phyloP scores from a whole-genome alignment of 2,329 filamentous ascomycete species.

The Ploettnerulaceae sp. region DNA sequence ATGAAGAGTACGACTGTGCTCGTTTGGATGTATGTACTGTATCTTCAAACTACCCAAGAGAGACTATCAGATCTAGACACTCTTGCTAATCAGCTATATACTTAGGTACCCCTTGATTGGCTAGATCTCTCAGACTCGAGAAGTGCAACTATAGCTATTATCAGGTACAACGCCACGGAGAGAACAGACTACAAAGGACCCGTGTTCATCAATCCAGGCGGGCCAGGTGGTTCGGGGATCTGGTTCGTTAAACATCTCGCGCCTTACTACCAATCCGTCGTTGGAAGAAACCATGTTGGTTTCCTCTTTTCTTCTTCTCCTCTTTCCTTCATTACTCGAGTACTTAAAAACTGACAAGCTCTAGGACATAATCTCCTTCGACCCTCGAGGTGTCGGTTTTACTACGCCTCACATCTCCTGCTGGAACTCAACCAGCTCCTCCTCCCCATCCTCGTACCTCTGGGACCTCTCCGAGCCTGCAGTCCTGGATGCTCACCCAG shows the following conservation, averaged over 20 bases:
- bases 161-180: slow-evolving; percentile 22
- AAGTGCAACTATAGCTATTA: slow-evolving; percentile 19
- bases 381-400: slow-evolving; percentile 45
- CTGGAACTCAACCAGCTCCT: slow-evolving; percentile 34
- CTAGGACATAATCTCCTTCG: slow-evolving; percentile 49
- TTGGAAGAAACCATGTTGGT: slow-evolving; percentile 43
- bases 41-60: background rate
- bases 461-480: slow-evolving; percentile 44
- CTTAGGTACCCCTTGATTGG: slow-evolving; percentile 27
- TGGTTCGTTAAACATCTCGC: slow-evolving; percentile 24
- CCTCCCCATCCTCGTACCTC: slow-evolving; percentile 16
- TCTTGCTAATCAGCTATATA: background rate
- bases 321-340: background rate
- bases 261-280: slow-evolving; percentile 38
- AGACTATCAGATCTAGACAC: background rate
- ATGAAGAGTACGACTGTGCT: slow-evolving; percentile 25
- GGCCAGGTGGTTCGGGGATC: slow-evolving; percentile 46
- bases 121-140: slow-evolving; percentile 18
- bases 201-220: slow-evolving; percentile 31
- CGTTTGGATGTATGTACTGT: slow-evolving; percentile 19
- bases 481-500: slow-evolving; percentile 43
- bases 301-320: background rate
- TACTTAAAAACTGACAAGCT: slow-evolving; percentile 19
- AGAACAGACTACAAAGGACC: slow-evolving; percentile 20
- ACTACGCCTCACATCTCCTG: slow-evolving; percentile 46